Conservation (phyloP, 2,329 filamentous ascomycete species). For the Botrytis squamosa region DNA sequence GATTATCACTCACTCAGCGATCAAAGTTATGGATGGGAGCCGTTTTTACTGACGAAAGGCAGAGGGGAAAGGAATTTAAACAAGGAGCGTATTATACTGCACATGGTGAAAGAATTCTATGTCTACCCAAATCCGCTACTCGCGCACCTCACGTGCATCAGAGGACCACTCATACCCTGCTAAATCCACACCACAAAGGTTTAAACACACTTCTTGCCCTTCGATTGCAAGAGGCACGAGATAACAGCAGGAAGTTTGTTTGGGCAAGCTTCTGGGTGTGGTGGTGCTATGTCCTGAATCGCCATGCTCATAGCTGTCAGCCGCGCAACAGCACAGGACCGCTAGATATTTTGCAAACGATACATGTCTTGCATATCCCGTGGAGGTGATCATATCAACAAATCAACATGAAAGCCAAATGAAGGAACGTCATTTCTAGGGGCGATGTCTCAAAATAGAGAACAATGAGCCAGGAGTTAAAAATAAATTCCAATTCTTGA, state of each 20-base stretch:
- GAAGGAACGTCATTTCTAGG: neutral
- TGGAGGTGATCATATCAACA: neutral
- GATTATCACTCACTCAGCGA: neutral
- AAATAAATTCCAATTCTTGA: neutral
- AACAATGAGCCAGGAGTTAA: neutral
- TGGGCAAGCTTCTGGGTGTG: neutral
- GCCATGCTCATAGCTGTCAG: neutral
- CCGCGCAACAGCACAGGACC: neutral
- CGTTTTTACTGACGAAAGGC: neutral
- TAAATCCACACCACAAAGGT: neutral
- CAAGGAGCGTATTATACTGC: too few relatives aligned
- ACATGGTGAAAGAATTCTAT: neutral
- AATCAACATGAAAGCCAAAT: neutral
- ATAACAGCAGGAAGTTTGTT: neutral
- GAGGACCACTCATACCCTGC: neutral
- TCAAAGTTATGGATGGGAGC: neutral
- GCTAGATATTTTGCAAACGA: slow-evolving; percentile 1
- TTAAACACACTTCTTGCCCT: neutral
- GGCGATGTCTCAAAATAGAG: neutral
- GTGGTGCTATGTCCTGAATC: neutral
- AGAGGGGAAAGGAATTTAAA: neutral
- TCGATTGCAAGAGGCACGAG: neutral
- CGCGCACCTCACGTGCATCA: neutral
- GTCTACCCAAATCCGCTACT: neutral
- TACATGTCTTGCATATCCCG: slow-evolving; percentile 5